Percentiles rank a stretch among this genome's conserved stretches.
Conservation (phyloP, 2,329 filamentous ascomycete genomes). For the Colletotrichum siamense region DNA sequence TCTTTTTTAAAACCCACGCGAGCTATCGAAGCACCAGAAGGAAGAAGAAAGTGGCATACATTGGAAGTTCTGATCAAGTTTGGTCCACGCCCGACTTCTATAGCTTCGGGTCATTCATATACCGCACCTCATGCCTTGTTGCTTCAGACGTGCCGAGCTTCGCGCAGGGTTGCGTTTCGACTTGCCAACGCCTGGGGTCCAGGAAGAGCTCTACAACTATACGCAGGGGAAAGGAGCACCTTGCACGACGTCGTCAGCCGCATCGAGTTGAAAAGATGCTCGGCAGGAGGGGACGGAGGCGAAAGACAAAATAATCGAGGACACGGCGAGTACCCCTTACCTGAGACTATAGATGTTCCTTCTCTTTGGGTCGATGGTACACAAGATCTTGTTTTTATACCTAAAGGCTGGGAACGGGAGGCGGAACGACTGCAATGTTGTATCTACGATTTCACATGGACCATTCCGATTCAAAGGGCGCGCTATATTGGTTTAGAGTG, state of each 20-base stretch:
- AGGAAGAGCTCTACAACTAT: background rate
- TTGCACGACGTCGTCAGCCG: background rate
- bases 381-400: background rate
- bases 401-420: background rate
- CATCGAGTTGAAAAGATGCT: background rate
- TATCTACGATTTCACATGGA: background rate
- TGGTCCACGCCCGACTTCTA: background rate
- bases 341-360: background rate
- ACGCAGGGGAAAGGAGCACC: background rate
- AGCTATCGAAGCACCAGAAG: background rate
- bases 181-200: background rate
- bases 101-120: background rate
- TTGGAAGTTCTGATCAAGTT: background rate
- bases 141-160: background rate
- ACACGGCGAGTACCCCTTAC: background rate
- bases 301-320: no score
- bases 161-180: background rate
- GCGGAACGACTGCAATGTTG: background rate
- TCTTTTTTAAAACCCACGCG: background rate
- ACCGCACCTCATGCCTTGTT: background rate
- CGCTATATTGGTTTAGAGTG: background rate
- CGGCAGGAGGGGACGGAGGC: fast-evolving
- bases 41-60: no score
- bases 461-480: background rate
- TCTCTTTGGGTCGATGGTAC: background rate